Percentiles rank a stretch among this genome's conserved stretches.
Evolutionary conservation across 192 early-diverging fungal species (phyloP).

Genomic region (Gryganskiella cystojenkinii): DNA sequence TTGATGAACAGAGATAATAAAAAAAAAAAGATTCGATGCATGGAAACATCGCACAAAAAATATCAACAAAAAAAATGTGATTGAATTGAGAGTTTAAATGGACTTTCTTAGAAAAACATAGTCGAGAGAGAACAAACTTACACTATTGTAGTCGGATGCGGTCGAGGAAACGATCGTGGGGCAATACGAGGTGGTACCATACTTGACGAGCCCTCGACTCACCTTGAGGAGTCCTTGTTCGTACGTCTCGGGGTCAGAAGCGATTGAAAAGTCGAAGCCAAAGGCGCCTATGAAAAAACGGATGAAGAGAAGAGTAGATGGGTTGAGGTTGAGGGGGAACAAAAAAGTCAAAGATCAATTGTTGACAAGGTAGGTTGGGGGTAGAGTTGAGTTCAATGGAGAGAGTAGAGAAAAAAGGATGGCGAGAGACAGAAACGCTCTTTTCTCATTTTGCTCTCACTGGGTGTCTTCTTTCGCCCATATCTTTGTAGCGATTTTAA

Average conservation of each 20-base stretch:
- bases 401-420: no score
- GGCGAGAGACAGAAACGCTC: no score
- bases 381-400: no score
- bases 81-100: no score
- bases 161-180: constrained; percentile 83
- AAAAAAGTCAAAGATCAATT: background rate
- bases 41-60: constrained; percentile 19
- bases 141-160: constrained; percentile 75
- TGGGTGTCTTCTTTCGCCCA: no score
- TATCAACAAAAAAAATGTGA: background rate
- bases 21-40: background rate
- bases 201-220: constrained; percentile 78
- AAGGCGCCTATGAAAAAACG: constrained; percentile 40
- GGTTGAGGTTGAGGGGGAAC: background rate
- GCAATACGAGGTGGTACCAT: constrained; percentile 84
- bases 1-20: no score
- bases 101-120: background rate
- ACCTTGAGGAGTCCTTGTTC: constrained; percentile 71
- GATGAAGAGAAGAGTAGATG: constrained; percentile 6
- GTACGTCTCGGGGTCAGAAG: constrained; percentile 68
- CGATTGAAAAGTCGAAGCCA: constrained; percentile 78
- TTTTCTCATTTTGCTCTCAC: no score
- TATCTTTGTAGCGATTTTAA: no score
- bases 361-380: no score
- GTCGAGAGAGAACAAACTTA: constrained; percentile 13